These are phyloP conservation scores for Diospyros kaki DNA, from an alignment of 148 eudicot genomes.

Conservation along the genomic window DNA sequence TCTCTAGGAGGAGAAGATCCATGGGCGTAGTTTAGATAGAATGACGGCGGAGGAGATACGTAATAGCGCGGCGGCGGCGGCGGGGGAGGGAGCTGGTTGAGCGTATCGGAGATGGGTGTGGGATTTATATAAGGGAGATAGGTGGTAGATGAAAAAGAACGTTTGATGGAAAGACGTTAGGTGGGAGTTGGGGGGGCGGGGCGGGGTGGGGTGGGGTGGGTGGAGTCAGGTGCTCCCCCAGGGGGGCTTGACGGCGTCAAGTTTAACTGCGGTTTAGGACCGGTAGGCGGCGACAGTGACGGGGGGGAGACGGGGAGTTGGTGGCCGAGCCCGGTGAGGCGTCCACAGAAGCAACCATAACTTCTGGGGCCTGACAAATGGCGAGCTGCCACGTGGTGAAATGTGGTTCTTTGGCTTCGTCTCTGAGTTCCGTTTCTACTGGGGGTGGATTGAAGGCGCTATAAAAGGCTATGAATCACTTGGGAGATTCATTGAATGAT, in stretches of 20 bases:
- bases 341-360: too few species aligned
- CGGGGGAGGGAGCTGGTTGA: background rate
- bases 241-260: conserved; percentile 2
- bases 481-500: too few species aligned
- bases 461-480: too few species aligned
- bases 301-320: conserved; percentile 12
- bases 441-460: too few species aligned
- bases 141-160: background rate
- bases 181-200: background rate
- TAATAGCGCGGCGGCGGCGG: background rate
- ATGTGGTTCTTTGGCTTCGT: too few species aligned
- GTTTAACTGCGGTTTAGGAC: conserved; percentile 5
- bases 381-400: too few species aligned
- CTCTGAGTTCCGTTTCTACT: too few species aligned
- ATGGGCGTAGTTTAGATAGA: conserved; percentile 8
- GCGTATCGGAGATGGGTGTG: background rate
- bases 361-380: too few species aligned
- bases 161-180: background rate
- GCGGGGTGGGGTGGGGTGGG: background rate
- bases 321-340: conserved; percentile 6
- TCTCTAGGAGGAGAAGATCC: conserved; percentile 64
- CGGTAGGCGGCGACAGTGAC: background rate
- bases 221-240: background rate
- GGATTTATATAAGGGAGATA: background rate
- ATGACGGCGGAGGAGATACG: background rate